These are phyloP conservation scores for Phytomonas sp. DNA, from an alignment of 208 protist species.

Conservation along the genomic window DNA sequence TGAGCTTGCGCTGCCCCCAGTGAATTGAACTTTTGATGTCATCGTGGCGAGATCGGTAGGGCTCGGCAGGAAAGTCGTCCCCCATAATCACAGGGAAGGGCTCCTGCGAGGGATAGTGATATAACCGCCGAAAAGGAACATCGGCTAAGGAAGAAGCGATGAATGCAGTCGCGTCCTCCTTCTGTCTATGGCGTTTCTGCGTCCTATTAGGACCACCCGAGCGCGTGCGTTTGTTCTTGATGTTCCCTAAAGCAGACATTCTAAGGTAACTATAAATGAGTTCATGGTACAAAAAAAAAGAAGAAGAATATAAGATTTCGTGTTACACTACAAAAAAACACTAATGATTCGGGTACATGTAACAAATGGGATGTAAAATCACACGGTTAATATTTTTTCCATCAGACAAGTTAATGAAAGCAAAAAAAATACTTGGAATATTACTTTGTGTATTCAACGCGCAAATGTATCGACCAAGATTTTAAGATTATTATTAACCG, in stretches of 20 bases:
- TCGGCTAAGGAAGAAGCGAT: not conserved
- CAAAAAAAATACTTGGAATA: not conserved
- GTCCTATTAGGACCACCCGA: no score
- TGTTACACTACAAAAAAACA: no score
- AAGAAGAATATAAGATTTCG: no score
- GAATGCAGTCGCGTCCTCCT: no score
- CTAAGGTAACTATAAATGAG: no score
- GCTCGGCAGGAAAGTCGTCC: conserved; percentile 56
- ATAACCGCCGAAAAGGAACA: conserved; percentile 22
- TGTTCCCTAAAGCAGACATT: no score
- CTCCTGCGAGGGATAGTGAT: conserved; percentile 71
- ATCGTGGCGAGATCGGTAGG: conserved; percentile 71
- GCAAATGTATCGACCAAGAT: not conserved
- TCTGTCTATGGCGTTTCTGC: no score
- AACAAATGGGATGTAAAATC: not conserved
- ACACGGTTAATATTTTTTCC: no score
- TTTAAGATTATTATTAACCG: not conserved
- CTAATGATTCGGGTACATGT: no score
- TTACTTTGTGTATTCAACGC: not conserved
- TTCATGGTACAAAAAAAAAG: no score
- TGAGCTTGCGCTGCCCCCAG: conserved; percentile 95
- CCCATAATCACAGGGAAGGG: conserved; percentile 70
- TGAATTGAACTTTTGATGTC: conserved; percentile 90
- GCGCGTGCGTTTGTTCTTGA: no score
- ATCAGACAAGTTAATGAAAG: not conserved